Evolutionary conservation across 495 filamentous ascomycete genomes (phyloP).

Genomic region (Aspergillus asperescens): DNA sequence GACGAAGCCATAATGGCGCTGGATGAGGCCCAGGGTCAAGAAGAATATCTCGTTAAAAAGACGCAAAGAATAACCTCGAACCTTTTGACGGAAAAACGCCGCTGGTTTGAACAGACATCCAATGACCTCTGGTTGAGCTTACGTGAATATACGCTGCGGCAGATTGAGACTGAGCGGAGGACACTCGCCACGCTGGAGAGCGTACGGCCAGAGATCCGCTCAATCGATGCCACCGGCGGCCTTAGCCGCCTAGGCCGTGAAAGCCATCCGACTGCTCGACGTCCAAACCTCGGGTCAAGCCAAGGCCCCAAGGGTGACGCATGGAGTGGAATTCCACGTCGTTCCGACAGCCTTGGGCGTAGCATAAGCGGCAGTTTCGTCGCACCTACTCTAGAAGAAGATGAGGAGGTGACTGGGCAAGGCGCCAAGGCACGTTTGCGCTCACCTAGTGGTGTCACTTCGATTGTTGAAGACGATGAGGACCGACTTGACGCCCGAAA

Average conservation of each 20-base stretch:
- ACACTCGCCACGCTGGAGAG: constrained; percentile 87
- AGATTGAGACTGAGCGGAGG: constrained; percentile 93
- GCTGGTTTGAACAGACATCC: constrained; percentile 85
- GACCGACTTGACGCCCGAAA: constrained; percentile 93
- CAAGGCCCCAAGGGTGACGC: constrained; percentile 95
- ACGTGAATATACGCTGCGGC: constrained; percentile 85
- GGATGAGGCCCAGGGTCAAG: constrained; percentile 76
- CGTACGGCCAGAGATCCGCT: constrained; percentile 85
- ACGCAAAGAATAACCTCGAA: constrained; percentile 83
- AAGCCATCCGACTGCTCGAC: constrained; percentile 67
- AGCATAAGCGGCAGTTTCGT: constrained; percentile 69
- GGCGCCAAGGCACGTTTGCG: constrained; percentile 50
- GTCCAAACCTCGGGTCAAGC: constrained; percentile 71
- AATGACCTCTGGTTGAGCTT: constrained; percentile 72
- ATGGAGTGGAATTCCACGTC: constrained; percentile 89
- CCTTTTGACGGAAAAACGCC: constrained; percentile 79
- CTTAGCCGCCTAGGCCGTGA: constrained; percentile 85
- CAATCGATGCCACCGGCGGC: constrained; percentile 86
- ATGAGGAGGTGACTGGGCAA: constrained; percentile 39
- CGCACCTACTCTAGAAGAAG: constrained; percentile 33
- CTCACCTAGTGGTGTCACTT: constrained; percentile 54
- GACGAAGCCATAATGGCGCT: constrained; percentile 89
- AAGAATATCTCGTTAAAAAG: constrained; percentile 73
- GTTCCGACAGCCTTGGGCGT: constrained; percentile 68
- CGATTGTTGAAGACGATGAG: constrained; percentile 75